Conservation (phyloP, 1,139 yeast species). For the Barnettozyma hawaiiensis region DNA sequence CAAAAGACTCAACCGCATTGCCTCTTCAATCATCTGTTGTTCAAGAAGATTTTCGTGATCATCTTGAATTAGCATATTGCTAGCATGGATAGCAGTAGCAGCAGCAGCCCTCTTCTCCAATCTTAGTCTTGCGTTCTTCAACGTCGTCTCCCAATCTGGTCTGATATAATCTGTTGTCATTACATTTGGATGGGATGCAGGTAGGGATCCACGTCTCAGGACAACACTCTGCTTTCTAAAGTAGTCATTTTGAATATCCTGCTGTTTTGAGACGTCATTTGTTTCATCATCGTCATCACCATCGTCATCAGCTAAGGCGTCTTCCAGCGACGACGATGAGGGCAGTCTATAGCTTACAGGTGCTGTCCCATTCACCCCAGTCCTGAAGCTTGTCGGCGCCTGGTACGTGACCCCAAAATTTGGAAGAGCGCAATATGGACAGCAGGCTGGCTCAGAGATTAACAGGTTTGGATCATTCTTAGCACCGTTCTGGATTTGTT, state of each 20-base stretch:
- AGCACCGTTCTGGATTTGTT: conserved; percentile 28
- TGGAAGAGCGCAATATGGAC: conserved; percentile 91
- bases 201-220: conserved; percentile 41
- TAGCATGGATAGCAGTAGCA: conserved; percentile 89
- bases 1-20: conserved; percentile 63
- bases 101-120: conserved; percentile 87
- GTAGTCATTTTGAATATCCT: conserved; percentile 24
- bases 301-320: conserved; percentile 23
- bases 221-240: conserved; percentile 21
- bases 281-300: conserved; percentile 24
- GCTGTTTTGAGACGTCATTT: conserved; percentile 8
- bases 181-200: conserved; percentile 60
- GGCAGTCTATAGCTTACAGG: conserved; percentile 35
- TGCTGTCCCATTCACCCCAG: conserved; percentile 47
- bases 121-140: conserved; percentile 65
- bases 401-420: conserved; percentile 81
- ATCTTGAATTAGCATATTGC: conserved; percentile 47
- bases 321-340: conserved; percentile 3
- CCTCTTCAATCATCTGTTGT: conserved; percentile 80
- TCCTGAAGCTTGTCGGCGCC: conserved; percentile 49
- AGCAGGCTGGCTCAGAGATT: conserved; percentile 80
- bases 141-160: conserved; percentile 86
- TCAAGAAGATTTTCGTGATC: conserved; percentile 42
- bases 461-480: conserved; percentile 51
- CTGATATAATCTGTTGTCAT: conserved; percentile 75